phyloP scores from a whole-genome alignment of 2,329 filamentous ascomycete species.

The Whalleya microplaca region DNA sequence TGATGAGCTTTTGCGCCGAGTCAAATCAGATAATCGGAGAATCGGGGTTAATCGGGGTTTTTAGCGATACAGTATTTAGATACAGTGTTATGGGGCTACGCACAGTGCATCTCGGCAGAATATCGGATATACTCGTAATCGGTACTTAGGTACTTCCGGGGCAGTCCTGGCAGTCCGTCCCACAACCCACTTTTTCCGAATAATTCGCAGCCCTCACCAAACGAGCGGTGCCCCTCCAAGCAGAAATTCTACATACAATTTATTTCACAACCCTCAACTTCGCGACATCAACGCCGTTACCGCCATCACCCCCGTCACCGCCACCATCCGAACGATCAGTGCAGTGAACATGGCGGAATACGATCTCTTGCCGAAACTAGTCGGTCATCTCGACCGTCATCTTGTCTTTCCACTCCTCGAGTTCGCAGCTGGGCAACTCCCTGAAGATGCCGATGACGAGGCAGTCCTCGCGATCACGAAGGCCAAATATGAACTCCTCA shows the following conservation, averaged over 20 bases:
- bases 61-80: background rate
- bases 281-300: conserved; percentile 7
- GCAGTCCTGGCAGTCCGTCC: conserved; percentile 2
- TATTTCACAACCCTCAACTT: conserved; percentile 9
- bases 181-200: conserved; percentile 28
- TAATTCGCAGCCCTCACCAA: conserved; percentile 13
- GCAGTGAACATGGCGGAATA: conserved; percentile 65
- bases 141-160: conserved; percentile 1
- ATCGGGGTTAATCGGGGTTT: too few relatives aligned
- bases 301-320: background rate
- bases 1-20: background rate
- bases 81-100: background rate
- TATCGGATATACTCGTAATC: conserved; percentile 11
- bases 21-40: background rate
- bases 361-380: conserved; percentile 85
- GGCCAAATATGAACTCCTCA: conserved; percentile 90
- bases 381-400: conserved; percentile 92
- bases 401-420: conserved; percentile 96
- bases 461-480: conserved; percentile 73
- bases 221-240: conserved; percentile 18
- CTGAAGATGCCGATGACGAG: conserved; percentile 67
- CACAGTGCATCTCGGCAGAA: conserved; percentile 11
- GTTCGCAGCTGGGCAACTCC: conserved; percentile 82
- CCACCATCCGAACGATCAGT: conserved; percentile 34
- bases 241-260: conserved; percentile 3